Base-by-base conservation (phyloP, 164 flowering plant species). In the Tinospora cordifolia region DNA sequence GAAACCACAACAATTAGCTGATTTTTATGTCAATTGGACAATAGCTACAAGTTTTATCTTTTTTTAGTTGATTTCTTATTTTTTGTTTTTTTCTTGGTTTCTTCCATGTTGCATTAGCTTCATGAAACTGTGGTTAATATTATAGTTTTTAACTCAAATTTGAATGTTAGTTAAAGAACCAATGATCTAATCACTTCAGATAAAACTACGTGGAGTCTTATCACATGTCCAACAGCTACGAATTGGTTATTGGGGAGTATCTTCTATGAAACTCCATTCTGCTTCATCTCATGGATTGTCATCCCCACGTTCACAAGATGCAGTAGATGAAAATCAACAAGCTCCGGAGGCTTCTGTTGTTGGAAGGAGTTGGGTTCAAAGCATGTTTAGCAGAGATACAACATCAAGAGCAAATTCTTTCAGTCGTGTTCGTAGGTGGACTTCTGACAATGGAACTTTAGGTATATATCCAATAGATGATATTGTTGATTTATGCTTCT, bases 291-390 rank as follows among this genome's bases (percentile, higher is more conserved):
- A 77, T 80, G 97, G 93, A 54, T 79, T 91, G 77, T 74, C 90
- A 69, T 91, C 98, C 49, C 98, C 98, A 68, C 90, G 78, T 63
- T 77, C 90, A 10, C 87, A 86, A 74, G 91, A 90, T 81, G 75
- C 77, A 2, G 66, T 77, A 15, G 83, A 78, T 83, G 94, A 83
- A 69, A 77, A 73, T 72, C 88, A 88, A 77, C 97, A 86, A 78
- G 91, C 97, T 79, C 83, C 93, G 38, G 97, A 91, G 80, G 97
- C 96, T 76, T 84, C 98, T 82, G 96, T 80, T 78, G 84, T 88
- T 77, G 98, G 98, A 69, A 81, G 98, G 77, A 93, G 93, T 82
- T 93, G 98, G 98, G 97, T 93, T 27, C 97, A 93, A 79, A 93
- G 98, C 85, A 93, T 93, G 98, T 93, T 93, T 78, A 91, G 97